These are phyloP conservation scores for Limnanthes douglasii DNA, from an alignment of 345 rosid genomes.

Conservation along the genomic window DNA sequence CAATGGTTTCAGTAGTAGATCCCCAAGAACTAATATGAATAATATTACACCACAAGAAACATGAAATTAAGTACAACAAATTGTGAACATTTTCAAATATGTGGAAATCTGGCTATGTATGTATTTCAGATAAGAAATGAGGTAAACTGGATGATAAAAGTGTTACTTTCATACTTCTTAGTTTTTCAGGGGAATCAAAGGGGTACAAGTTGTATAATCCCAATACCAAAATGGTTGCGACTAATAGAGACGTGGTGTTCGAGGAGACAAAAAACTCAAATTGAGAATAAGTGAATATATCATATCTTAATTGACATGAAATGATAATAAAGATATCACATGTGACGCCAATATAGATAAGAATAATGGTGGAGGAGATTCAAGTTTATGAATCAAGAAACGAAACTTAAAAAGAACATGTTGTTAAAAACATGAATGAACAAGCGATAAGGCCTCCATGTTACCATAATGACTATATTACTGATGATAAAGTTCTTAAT, in stretches of 20 bases:
- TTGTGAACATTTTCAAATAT: too few relatives aligned
- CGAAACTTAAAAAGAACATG: too few relatives aligned
- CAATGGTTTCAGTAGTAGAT: too few relatives aligned
- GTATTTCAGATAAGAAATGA: background rate
- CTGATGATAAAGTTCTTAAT: rapidly evolving
- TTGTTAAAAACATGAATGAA: background rate
- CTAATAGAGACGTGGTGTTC: background rate
- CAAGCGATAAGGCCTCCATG: background rate
- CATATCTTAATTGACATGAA: background rate
- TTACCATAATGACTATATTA: background rate
- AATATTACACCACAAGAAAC: too few relatives aligned
- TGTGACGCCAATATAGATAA: too few relatives aligned
- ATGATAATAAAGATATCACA: constrained; percentile 2
- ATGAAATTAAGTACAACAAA: too few relatives aligned
- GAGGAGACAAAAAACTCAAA: background rate
- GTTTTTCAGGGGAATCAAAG: background rate
- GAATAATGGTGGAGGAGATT: too few relatives aligned
- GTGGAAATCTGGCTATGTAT: too few relatives aligned
- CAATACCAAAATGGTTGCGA: background rate
- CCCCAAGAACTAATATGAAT: too few relatives aligned
- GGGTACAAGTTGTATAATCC: background rate
- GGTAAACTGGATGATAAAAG: background rate
- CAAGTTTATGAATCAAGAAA: too few relatives aligned
- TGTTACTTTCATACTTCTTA: background rate
- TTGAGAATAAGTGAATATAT: background rate